Conservation (phyloP, 1,284 basidiomycete species). For the Trametes sp. region DNA sequence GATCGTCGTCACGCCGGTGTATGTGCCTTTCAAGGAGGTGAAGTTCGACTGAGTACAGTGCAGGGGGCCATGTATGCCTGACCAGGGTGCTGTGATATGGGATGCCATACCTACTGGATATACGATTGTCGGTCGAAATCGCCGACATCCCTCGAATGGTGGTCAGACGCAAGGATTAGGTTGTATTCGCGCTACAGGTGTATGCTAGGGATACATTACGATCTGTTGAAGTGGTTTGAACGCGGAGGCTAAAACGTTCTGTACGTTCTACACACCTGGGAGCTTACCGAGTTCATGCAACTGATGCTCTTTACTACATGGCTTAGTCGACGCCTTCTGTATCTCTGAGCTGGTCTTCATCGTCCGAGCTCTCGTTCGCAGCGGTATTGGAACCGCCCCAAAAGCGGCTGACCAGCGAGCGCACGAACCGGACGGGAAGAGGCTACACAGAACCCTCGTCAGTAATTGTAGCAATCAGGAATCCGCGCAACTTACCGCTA, state of each 20-base stretch:
- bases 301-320: background rate
- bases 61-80: too few relatives aligned
- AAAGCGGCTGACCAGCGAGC: constrained; percentile 66
- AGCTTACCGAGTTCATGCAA: background rate
- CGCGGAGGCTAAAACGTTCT: too few relatives aligned
- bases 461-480: background rate
- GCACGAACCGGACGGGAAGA: constrained; percentile 66
- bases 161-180: too few relatives aligned
- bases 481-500: constrained; percentile 50
- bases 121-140: too few relatives aligned
- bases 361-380: constrained; percentile 43
- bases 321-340: constrained; percentile 32
- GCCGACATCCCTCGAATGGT: too few relatives aligned
- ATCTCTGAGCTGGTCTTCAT: constrained; percentile 38
- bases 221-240: too few relatives aligned
- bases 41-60: constrained; percentile 11
- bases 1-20: background rate
- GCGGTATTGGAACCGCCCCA: constrained; percentile 54
- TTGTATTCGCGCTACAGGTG: too few relatives aligned
- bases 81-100: too few relatives aligned
- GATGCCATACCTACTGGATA: too few relatives aligned
- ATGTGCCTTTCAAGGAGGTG: too few relatives aligned
- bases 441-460: constrained; percentile 48
- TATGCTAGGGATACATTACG: too few relatives aligned
- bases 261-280: too few relatives aligned